Base-by-base conservation (phyloP, 1,284 basidiomycete species). In the Leccinum fallax region DNA sequence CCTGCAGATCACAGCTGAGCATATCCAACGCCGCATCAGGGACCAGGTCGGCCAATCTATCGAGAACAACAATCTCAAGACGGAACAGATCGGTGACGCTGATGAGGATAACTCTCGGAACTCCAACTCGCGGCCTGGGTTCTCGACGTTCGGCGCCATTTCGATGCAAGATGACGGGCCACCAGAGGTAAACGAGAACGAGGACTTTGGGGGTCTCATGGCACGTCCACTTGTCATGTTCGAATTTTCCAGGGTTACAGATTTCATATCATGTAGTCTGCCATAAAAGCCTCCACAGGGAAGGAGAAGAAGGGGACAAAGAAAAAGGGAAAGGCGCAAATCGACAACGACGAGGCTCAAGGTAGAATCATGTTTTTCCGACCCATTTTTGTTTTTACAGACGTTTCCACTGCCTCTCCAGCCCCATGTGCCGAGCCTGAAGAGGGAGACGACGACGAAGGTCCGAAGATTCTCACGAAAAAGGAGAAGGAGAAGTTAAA, bases 401-500 rank as follows among this genome's bases (percentile, higher is more conserved):
- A 73, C n/a, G 68, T 76, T 60, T 70, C 74, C 52, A 58, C 75
- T 55, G 61, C 66, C 48, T 59, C 66, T 21, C 68, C 68, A 3
- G 59, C 56, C 24, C 46, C 58, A n/a, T 55, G 2, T 49, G 62
- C 65, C 8, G 76, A 72, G 55, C 74, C 63, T 53, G 79, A 77
- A 32, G 80, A 78, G 11, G 83, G 80, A 13, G 83, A 80, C 40
- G 82, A 82, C 13, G 78, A 72, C 28, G 73, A 74, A 58, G 81
- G 78, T 10, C 70, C 80, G 13, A 88, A 89, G 75, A 72, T 96
- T 43, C 77, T 95, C 28, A 87, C 88, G 13, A 97, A 96, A 80
- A 95, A 95, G 76, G 93, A 95, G 81, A 97, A 97, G 79, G 93
- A 97, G 75, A 90, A 89, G 72, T 79, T 95, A 63, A 97, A 97